Base-by-base conservation (phyloP, 106 monocot genomes). In the Platanthera guangdongensis region DNA sequence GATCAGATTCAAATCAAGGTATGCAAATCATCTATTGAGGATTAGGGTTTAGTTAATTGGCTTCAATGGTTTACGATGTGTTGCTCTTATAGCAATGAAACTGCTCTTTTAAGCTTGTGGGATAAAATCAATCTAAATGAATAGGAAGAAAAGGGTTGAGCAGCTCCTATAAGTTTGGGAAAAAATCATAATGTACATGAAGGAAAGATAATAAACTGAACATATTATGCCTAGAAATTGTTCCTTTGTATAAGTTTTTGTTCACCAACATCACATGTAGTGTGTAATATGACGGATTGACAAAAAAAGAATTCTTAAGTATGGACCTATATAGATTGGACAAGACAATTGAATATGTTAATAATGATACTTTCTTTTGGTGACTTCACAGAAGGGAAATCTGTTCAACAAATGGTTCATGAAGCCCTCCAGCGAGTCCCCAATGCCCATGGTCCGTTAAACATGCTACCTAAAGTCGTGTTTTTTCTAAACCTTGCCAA, bases 361-460 rank as follows among this genome's bases (percentile, higher is more conserved):
- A 64, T 65, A 10, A 30, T 73, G 8, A 18, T 55, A 2, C 7
- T 28, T 14, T 47, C 19, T 72, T 54, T 70, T 78, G 53, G 76
- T 84, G 79, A 68, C 72, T 68, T 81, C 21, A 50, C 90, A 94
- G 94, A 94, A 83, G 94, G 94, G 19, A 94, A 94, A 77, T 94
- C 94, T 68, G 94, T 94, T 85, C 86, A 94, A 84, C 75, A 91
- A 72, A 97, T 97, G 97, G 97, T 97, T 55, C 78, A 91, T 85
- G 91, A 97, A 88, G 93, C 97, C 80, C 91, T 97, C 25, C 82
- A 83, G 73, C 86, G 76, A 72, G 94, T 97, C 68, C 97, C 97
- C 70, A 97, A 97, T 78, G 12, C 47, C 59, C 79, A 77, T 79
- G 97, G 97, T 97, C 73, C 52, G 93, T 79, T 50, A 32, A 1